Percentiles rank a stretch among this genome's conserved stretches.
phyloP scores from a whole-genome alignment of 2,329 filamentous ascomycete species.

The Capronia epimyces region DNA sequence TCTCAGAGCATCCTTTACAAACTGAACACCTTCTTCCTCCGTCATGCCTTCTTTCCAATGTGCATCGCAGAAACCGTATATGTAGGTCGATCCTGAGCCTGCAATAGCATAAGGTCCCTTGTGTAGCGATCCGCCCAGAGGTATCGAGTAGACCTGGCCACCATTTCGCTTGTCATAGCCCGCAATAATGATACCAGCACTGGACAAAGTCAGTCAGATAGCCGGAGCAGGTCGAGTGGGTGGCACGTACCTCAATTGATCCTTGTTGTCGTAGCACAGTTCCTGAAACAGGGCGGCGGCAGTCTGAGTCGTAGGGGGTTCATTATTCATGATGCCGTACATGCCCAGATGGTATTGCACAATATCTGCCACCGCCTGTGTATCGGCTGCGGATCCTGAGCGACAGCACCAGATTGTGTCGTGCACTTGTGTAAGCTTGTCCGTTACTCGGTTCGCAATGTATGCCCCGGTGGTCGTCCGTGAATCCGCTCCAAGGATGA shows the following conservation, averaged over 20 bases:
- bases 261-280: constrained; percentile 97
- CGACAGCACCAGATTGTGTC: constrained; percentile 99
- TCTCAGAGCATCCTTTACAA: constrained; percentile 83
- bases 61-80: constrained; percentile 96
- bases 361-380: constrained; percentile 95
- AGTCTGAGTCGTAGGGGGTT: constrained; percentile 87
- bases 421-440: constrained; percentile 97
- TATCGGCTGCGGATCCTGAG: constrained; percentile 94
- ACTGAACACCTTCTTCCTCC: constrained; percentile 80
- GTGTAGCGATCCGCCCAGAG: constrained; percentile 91
- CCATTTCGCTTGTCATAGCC: constrained; percentile 93
- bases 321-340: constrained; percentile 84
- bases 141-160: constrained; percentile 96
- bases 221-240: neutral
- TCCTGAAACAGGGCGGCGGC: constrained; percentile 96
- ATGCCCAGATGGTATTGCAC: constrained; percentile 93
- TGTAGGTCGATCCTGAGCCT: constrained; percentile 96
- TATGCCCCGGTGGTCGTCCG: constrained; percentile 96
- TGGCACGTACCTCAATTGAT: constrained; percentile 67
- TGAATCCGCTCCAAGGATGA: constrained; percentile 94
- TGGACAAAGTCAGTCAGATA: constrained; percentile 38
- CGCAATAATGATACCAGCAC: constrained; percentile 96
- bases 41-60: constrained; percentile 96
- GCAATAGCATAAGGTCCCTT: constrained; percentile 95
- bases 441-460: constrained; percentile 97